Conservation (phyloP, 306 rosid genomes). For the Rosa chinensis region DNA sequence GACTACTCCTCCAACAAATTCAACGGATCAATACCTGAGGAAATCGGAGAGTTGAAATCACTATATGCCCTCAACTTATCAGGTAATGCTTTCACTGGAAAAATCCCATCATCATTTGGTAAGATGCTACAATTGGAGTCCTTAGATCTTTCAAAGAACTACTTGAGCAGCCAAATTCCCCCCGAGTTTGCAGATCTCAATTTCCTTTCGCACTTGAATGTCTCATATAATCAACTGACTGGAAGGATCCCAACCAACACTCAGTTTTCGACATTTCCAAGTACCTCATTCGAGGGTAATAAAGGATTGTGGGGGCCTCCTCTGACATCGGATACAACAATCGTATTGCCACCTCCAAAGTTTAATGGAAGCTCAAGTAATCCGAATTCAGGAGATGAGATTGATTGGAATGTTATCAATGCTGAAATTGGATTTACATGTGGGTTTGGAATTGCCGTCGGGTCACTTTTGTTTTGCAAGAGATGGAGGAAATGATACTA, state of each 20-base stretch:
- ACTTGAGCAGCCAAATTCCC: neutral
- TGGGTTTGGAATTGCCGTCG: neutral
- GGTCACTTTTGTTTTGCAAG: neutral
- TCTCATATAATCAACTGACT: neutral
- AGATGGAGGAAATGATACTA: slow-evolving; percentile 7
- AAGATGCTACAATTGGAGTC: neutral
- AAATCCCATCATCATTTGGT: slow-evolving; percentile 1
- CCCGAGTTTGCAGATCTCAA: neutral
- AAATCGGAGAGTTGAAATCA: neutral
- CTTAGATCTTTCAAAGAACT: neutral
- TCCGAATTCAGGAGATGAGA: neutral
- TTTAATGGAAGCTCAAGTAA: neutral
- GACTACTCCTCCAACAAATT: neutral
- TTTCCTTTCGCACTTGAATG: neutral
- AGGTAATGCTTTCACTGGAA: neutral
- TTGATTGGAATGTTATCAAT: neutral
- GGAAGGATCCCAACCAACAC: too few species aligned
- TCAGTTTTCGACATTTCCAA: too few species aligned
- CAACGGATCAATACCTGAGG: neutral
- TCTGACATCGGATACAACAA: neutral
- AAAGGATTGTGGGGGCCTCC: too few species aligned
- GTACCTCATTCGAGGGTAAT: too few species aligned
- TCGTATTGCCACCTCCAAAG: too few species aligned
- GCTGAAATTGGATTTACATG: slow-evolving; percentile 4
- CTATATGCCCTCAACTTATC: slow-evolving; percentile 3